A percentile compares a stretch with the other conserved stretches of the same genome.
Conservation (phyloP, 805 yeast species). For the Groenewaldozyma salmanticensis region DNA sequence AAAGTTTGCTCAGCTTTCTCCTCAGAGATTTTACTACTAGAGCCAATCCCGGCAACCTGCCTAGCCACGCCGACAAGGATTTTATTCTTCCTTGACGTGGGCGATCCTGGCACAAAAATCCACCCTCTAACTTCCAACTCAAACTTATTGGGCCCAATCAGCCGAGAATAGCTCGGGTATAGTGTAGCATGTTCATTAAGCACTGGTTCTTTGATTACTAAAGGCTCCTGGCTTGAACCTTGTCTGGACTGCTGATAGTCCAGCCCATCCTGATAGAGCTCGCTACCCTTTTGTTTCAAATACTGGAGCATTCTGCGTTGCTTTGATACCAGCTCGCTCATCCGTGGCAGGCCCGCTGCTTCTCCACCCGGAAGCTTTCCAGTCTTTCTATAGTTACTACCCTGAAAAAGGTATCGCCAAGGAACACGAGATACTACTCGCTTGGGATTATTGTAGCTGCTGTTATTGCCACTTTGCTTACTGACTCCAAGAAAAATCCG, state of each 20-base stretch:
- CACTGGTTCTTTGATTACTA: slow-evolving; percentile 13
- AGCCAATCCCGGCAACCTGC: slow-evolving; percentile 42
- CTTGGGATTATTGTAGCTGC: too few relatives aligned
- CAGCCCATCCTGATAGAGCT: background rate
- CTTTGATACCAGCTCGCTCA: slow-evolving; percentile 1
- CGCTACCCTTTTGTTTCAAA: background rate
- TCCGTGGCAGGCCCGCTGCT: background rate
- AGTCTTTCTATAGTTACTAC: too few relatives aligned
- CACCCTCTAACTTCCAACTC: slow-evolving; percentile 65
- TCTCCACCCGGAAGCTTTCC: too few relatives aligned
- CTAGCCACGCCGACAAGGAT: slow-evolving; percentile 58
- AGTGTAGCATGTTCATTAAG: slow-evolving; percentile 50
- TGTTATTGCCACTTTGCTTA: too few relatives aligned
- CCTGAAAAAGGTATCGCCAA: too few relatives aligned
- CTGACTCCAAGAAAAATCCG: too few relatives aligned
- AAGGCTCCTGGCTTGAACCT: background rate
- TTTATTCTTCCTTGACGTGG: slow-evolving; percentile 55
- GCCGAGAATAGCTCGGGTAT: slow-evolving; percentile 45
- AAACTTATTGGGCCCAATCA: slow-evolving; percentile 26
- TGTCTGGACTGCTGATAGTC: background rate
- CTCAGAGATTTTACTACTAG: slow-evolving; percentile 1
- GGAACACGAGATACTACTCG: too few relatives aligned
- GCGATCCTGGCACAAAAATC: slow-evolving; percentile 57
- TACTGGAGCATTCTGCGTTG: background rate
- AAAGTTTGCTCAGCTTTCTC: slow-evolving; percentile 2